These are phyloP conservation scores for Elongisporangium senticosum DNA, from an alignment of 352 stramenopile genomes.

Conservation along the genomic window DNA sequence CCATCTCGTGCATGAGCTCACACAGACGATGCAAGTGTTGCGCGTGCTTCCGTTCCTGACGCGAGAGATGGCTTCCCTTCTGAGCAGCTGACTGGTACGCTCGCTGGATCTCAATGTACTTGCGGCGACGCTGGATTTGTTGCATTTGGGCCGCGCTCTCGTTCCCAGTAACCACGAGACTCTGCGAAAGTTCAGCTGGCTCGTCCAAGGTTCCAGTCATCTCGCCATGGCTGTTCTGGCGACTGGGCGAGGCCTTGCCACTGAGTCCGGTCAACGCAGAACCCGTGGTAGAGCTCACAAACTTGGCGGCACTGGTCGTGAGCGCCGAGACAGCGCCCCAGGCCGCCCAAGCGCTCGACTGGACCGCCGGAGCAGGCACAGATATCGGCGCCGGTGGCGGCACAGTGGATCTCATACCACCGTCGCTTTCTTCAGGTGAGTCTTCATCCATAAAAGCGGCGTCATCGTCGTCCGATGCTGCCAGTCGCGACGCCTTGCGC, in stretches of 20 bases:
- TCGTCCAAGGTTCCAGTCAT: constrained; percentile 10
- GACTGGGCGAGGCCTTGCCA: constrained; percentile 18
- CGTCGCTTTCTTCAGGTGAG: constrained; percentile 22
- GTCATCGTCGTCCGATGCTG: constrained; percentile 34
- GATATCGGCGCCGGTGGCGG: constrained; percentile 17
- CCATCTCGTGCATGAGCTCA: constrained; percentile 69
- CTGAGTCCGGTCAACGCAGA: constrained; percentile 42
- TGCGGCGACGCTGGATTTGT: constrained; percentile 41
- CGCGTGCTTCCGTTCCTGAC: constrained; percentile 51
- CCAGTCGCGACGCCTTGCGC: constrained; percentile 30
- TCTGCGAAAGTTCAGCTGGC: constrained; percentile 45
- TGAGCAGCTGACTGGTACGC: constrained; percentile 53
- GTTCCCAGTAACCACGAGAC: constrained; percentile 22
- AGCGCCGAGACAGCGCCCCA: constrained; percentile 71
- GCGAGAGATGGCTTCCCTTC: constrained; percentile 61
- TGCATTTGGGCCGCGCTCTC: constrained; percentile 10
- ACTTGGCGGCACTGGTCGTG: constrained; percentile 67
- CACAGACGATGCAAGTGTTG: constrained; percentile 67
- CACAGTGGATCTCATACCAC: constrained; percentile 11
- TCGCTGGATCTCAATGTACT: constrained; percentile 61
- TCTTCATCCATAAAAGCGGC: constrained; percentile 39
- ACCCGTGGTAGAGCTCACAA: constrained; percentile 59
- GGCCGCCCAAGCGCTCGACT: constrained; percentile 44
- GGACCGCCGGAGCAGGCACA: constrained; percentile 6
- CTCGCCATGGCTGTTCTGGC: constrained; percentile 1